Evolutionary conservation across 2,329 filamentous ascomycete species (phyloP), one percentile per base, ranked within the genome.

Genomic region (Penicillium fuscoglaucum): DNA sequence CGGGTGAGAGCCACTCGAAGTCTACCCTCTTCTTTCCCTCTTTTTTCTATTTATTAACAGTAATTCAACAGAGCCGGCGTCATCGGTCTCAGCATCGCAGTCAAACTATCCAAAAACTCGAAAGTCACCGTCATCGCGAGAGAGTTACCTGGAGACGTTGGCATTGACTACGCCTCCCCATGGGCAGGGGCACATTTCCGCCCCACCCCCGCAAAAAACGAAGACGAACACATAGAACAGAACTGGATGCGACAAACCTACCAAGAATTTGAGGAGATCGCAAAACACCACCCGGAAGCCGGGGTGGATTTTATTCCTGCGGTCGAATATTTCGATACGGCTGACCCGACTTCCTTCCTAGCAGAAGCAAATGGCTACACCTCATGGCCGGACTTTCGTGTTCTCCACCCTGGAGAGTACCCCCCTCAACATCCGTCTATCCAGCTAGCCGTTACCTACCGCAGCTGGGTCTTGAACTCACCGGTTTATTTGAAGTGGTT

Each of bases 121-220:
- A 49, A 28, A 39, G 15, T 49, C 21, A 49, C 47, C 15, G 28
- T 58, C 24, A 41, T 60, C 15, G 55, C 58, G 8, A 40, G 46
- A 29, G 58, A 60, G 28, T 47, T 60, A 8, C 58, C 55, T 12
- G 55, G 58, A 21, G 45, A 58, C 3, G 9, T 28, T 15, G 17
- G 28, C 4, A 28, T 53, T 29, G 41, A 53, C 41, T 53, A 53
- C 17, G 51, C 51, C 21, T 53, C 51, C 15, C 39, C 55, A 29
- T 61, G 56, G 59, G 59, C 59, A 17, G 56, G 59, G 24, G 59
- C 59, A 6, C 59, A 61, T 26, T 61, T 59, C 29, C 59, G 55
- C 29, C 56, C 56, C 29, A 35, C 41, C 55, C 55, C 56, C 29
- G 59, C 59, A 48, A 55, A 59, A 24, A 52, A 47, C 12, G 31